These are phyloP conservation scores for Suhomyces vadensis DNA, from an alignment of 805 yeast species.

Conservation along the genomic window DNA sequence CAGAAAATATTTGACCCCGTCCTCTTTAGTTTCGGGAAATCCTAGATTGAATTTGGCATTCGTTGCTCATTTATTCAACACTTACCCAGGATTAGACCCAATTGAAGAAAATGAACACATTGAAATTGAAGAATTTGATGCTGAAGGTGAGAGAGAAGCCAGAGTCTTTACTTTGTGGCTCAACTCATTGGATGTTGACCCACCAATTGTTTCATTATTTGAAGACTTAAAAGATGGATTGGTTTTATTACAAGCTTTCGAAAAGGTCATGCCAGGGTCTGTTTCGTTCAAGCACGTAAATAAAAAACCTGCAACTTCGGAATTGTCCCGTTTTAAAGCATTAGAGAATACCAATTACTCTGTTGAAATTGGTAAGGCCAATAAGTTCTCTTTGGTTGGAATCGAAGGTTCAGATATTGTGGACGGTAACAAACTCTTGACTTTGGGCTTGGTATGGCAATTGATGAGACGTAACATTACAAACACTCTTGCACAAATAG, in stretches of 20 bases:
- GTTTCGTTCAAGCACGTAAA: constrained; percentile 79
- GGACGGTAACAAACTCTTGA: constrained; percentile 86
- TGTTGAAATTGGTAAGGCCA: constrained; percentile 93
- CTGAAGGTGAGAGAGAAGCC: constrained; percentile 99
- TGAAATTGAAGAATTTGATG: constrained; percentile 97
- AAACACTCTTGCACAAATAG: constrained; percentile 72
- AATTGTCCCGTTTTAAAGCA: constrained; percentile 88
- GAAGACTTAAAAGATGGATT: constrained; percentile 95
- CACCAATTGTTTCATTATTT: constrained; percentile 86
- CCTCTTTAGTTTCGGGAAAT: constrained; percentile 90
- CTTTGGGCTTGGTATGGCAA: constrained; percentile 96
- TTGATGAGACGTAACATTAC: constrained; percentile 95
- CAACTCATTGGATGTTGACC: constrained; percentile 93
- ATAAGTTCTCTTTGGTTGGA: constrained; percentile 91
- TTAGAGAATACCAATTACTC: constrained; percentile 97
- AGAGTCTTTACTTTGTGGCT: constrained; percentile 97
- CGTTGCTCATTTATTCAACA: constrained; percentile 95
- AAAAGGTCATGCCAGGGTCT: constrained; percentile 92
- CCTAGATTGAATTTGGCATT: constrained; percentile 96
- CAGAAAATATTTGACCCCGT: constrained; percentile 93
- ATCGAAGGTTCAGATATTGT: constrained; percentile 97
- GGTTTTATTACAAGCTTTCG: constrained; percentile 86
- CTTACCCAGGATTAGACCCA: constrained; percentile 95
- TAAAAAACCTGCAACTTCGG: constrained; percentile 79
- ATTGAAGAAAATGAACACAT: constrained; percentile 87